Evolutionary conservation across 208 protist genomes (phyloP), one percentile per base, ranked within the genome.

Genomic region (Porcisia deanei): DNA sequence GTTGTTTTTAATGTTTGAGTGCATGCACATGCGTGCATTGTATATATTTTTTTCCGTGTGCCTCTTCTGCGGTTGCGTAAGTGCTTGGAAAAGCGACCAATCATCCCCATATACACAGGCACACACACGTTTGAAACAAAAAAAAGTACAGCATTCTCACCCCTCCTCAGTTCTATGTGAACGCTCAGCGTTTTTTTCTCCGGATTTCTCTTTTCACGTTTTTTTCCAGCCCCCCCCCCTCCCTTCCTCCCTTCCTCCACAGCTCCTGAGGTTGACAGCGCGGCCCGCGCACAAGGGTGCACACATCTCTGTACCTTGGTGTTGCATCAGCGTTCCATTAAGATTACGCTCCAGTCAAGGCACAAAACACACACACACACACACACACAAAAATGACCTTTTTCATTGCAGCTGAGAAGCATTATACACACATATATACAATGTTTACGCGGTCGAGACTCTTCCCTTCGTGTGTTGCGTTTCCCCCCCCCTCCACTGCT

Each of bases 41-140:
- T 54, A 2, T 66, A 49, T 74, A 39, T 65, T 68, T 25, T 37
- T 45, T 20, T 57, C 49, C 73, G 43, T 52, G 22, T 65, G 34
- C 20, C 39, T 52, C 58, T 71, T 75, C 34, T 70, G 71, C n/a
- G 70, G 45, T 75, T 73, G 52, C 68, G 10, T 59, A 67, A 34
- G 12, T 25, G 22, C 4, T 52, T 68, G 47, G 41, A 52, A 53
- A 20, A 5, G 18, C 22, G 9, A 22, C 20, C 43, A 25, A 49
- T n/a, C 63, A 34, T 9, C 5, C 63, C 16, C 63, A 68, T 20
- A 52, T 20, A 68, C 41, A 25, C 25, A 30, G 0, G 0, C 30
- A 30, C 30, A 30, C 30, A 30, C 30, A 30, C 30, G 30, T 30
- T 30, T 0, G 30, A 30, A 30, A 30, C 30, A 30, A 30, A 30